These are phyloP conservation scores for Auricularia cornea DNA, from an alignment of 768 basidiomycete genomes.

Conservation along the genomic window DNA sequence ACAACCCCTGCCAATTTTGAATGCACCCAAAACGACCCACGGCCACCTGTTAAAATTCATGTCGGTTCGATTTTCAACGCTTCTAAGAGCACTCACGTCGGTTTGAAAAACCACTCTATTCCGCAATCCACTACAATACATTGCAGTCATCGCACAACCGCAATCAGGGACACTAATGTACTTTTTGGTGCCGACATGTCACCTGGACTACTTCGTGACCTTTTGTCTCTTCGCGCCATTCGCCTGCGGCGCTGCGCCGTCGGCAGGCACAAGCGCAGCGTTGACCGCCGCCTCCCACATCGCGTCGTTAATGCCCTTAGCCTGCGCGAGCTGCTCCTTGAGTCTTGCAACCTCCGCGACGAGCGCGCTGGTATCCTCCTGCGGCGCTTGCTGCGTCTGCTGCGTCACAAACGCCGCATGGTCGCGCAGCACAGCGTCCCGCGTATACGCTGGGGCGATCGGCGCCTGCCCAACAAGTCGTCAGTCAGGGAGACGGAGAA, in stretches of 20 bases:
- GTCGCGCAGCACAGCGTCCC: conserved; percentile 54
- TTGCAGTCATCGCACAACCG: no score
- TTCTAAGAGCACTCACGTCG: no score
- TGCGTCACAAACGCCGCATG: conserved; percentile 52
- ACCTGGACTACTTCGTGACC: no score
- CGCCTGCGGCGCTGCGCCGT: not conserved
- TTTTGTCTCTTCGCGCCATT: not conserved
- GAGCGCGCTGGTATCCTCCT: conserved; percentile 42
- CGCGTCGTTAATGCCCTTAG: conserved; percentile 84
- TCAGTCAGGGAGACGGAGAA: not conserved
- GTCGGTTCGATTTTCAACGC: no score
- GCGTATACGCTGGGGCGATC: conserved; percentile 29
- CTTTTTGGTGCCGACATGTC: no score
- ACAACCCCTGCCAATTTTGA: no score
- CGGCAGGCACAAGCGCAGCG: not conserved
- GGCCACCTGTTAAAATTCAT: no score
- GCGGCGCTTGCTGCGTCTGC: conserved; percentile 11
- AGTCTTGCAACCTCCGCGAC: conserved; percentile 63
- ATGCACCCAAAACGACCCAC: no score
- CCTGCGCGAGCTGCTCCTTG: conserved; percentile 64
- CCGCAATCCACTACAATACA: no score
- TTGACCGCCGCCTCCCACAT: conserved; percentile 90
- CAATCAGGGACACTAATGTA: no score
- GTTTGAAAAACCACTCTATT: no score
- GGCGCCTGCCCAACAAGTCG: no score